Base-by-base conservation (phyloP, 129 eudicot species). In the Smallanthus sonchifolius region DNA sequence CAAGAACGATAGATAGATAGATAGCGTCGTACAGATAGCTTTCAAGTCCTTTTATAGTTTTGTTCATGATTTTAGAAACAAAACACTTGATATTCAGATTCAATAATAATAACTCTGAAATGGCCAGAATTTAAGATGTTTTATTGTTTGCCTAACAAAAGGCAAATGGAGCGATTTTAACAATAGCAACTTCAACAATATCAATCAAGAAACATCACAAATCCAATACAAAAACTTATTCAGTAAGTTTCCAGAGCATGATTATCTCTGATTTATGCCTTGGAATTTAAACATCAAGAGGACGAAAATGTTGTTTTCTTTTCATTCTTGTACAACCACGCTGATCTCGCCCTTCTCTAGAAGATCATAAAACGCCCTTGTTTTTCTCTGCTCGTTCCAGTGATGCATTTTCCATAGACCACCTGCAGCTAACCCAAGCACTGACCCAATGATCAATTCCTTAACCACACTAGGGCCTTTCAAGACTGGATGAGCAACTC, bases 391-490 rank as follows among this genome's bases (percentile, higher is more conserved):
- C 47, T 81, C 85, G 13, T 81, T 81, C 85, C 85, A 81, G 47
- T 81, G 85, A 55, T 81, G 85, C 85, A 81, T 81, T 67, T 81
- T 81, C 85, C 85, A 81, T 16, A 81, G 44, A 39, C 85, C 85
- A 34, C 85, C 85, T 8, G 77, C 77, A 11, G 81, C 78, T 72
- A 81, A 40, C 28, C 85, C 85, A 70, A 81, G 85, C 55, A 72
- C 81, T 6, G 81, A 70, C 13, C 85, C 85, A 35, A 81, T 81
- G 63, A 81, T 64, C 65, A 81, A 28, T 68, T 81, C 85, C 78
- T 81, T 81, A 14, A 76, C 81, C 70, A 81, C 85, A 44, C 85
- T 70, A 6, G 85, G 85, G 73, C 85, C 85, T 81, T 81, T 81
- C 81, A 81, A 76, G 15, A 77, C 69, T 0, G 81, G 78, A 76